phyloP scores from a whole-genome alignment of 306 rosid species.

The Astragalus membranaceus region DNA sequence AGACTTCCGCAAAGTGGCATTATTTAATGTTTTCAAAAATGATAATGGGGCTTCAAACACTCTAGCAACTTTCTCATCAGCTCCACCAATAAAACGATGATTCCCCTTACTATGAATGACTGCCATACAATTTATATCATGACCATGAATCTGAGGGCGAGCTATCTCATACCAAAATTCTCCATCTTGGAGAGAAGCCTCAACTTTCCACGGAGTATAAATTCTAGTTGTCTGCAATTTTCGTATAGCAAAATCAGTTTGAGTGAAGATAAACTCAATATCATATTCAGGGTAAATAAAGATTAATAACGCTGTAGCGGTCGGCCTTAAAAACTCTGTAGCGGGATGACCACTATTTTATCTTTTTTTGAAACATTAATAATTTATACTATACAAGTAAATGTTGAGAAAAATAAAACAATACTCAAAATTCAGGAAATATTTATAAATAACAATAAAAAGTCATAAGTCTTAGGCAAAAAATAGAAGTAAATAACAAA shows the following conservation, averaged over 20 bases:
- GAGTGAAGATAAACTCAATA: slow-evolving; percentile 9
- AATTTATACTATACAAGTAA: too few relatives aligned
- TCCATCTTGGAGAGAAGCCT: slow-evolving; percentile 35
- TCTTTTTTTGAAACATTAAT: too few relatives aligned
- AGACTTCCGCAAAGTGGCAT: slow-evolving; percentile 50
- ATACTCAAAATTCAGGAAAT: too few relatives aligned
- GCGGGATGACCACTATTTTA: too few relatives aligned
- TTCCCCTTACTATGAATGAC: slow-evolving; percentile 70
- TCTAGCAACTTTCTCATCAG: slow-evolving; percentile 96
- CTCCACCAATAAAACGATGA: slow-evolving; percentile 91
- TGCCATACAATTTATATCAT: slow-evolving; percentile 82
- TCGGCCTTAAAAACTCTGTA: too few relatives aligned
- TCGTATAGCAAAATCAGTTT: not conserved
- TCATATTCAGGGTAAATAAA: slow-evolving; percentile 1
- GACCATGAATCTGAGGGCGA: slow-evolving; percentile 97
- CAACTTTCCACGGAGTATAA: slow-evolving; percentile 75
- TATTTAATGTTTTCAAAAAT: slow-evolving; percentile 78
- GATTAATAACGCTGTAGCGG: too few relatives aligned
- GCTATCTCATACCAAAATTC: slow-evolving; percentile 82
- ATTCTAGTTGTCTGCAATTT: slow-evolving; percentile 76
- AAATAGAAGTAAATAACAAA: too few relatives aligned
- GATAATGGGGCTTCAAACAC: slow-evolving; percentile 94
- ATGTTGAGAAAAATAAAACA: too few relatives aligned
- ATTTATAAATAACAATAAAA: too few relatives aligned
- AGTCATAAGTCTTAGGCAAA: too few relatives aligned